Percentiles rank a stretch among this genome's conserved stretches.
These are phyloP conservation scores for Aegilops speltoides DNA, from an alignment of 176 grass and related monocot genomes.

Conservation along the genomic window DNA sequence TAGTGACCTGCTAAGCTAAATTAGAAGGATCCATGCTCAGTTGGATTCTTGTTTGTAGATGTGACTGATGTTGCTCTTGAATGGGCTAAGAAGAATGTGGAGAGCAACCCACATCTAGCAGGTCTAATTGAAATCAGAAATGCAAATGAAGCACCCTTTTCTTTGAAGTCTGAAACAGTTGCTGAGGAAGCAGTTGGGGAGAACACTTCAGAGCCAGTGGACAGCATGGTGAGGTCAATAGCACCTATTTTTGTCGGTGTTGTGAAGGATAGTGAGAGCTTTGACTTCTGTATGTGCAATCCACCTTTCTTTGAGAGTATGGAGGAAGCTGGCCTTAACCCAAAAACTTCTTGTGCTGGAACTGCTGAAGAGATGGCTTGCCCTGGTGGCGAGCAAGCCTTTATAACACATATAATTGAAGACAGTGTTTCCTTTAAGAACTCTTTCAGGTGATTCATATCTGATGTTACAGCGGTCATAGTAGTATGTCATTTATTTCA, in stretches of 20 bases:
- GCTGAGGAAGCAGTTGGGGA: constrained; percentile 23
- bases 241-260: constrained; percentile 60
- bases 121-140: constrained; percentile 82
- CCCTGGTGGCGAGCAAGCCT: constrained; percentile 70
- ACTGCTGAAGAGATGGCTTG: constrained; percentile 79
- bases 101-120: constrained; percentile 70
- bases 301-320: constrained; percentile 96
- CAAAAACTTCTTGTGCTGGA: constrained; percentile 75
- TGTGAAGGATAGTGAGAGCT: constrained; percentile 76
- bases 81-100: constrained; percentile 89
- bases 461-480: neutral
- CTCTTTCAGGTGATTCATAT: constrained; percentile 66
- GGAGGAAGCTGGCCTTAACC: constrained; percentile 82
- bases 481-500: neutral
- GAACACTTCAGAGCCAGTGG: constrained; percentile 22
- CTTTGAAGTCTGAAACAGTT: constrained; percentile 16
- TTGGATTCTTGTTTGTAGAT: constrained; percentile 52
- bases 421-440: constrained; percentile 74
- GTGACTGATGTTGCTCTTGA: constrained; percentile 81
- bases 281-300: constrained; percentile 98
- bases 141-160: constrained; percentile 31
- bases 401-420: constrained; percentile 69
- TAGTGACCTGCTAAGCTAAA: neutral
- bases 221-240: neutral
- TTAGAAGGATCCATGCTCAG: neutral